Evolutionary conservation across 2,329 filamentous ascomycete species (phyloP).

Genomic region (Colletotrichum cereale): DNA sequence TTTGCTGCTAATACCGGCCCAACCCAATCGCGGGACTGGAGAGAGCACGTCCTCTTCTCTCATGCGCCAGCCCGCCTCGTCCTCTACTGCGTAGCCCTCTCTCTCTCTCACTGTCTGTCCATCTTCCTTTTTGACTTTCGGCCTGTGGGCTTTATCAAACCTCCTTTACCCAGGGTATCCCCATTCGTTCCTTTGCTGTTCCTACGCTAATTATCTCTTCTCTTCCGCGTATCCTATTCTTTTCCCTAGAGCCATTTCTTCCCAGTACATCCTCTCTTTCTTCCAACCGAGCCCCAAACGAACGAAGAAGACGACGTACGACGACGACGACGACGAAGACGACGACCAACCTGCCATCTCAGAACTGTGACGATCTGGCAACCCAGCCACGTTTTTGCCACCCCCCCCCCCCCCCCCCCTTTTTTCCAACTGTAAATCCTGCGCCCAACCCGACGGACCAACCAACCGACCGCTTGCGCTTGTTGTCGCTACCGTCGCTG

Average conservation of each 20-base stretch:
- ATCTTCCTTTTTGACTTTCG: background rate
- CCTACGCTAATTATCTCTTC: background rate
- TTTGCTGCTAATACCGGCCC: background rate
- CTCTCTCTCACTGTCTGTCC: background rate
- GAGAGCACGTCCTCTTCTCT: background rate
- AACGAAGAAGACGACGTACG: background rate
- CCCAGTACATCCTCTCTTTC: background rate
- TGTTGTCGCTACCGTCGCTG: background rate
- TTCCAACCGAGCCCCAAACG: background rate
- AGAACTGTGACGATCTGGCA: background rate
- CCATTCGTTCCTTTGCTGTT: background rate
- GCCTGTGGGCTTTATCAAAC: background rate
- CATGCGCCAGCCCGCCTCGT: slow-evolving; percentile 5
- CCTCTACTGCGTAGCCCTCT: background rate
- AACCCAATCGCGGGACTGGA: too few species aligned
- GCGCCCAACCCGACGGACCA: background rate
- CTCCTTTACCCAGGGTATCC: slow-evolving; percentile 15
- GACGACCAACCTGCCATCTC: background rate
- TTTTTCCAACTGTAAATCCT: background rate
- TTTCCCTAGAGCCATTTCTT: background rate
- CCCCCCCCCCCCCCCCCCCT: too few species aligned
- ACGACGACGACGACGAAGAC: background rate
- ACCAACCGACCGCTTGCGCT: background rate
- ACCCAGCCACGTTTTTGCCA: background rate
- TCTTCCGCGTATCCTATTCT: slow-evolving; percentile 19